Conservation (phyloP, 2,329 filamentous ascomycete genomes). For the Penicillium carneum region DNA sequence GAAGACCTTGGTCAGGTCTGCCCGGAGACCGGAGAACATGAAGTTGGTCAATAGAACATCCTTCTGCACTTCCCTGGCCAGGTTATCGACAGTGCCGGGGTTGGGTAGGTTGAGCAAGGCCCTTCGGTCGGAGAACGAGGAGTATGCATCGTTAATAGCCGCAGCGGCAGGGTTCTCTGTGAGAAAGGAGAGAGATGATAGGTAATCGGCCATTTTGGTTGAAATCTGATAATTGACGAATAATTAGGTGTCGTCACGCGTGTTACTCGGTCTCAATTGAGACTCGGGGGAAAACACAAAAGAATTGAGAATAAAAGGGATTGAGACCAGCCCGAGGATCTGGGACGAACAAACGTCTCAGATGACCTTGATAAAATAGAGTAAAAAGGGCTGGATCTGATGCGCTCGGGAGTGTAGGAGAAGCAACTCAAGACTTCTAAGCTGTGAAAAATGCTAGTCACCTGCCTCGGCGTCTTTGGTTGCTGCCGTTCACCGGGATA, state of each 20-base stretch:
- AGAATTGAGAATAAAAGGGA: slow-evolving; percentile 31
- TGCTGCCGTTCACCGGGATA: slow-evolving; percentile 35
- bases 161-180: slow-evolving; percentile 75
- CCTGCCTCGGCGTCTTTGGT: slow-evolving; percentile 42
- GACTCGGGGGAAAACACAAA: slow-evolving; percentile 33
- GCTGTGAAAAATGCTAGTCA: slow-evolving; percentile 48
- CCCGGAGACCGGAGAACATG: slow-evolving; percentile 94
- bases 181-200: slow-evolving; percentile 68
- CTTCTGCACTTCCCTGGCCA: slow-evolving; percentile 90
- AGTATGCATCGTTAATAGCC: slow-evolving; percentile 77
- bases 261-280: slow-evolving; percentile 34
- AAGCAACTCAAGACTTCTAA: slow-evolving; percentile 37
- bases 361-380: slow-evolving; percentile 22
- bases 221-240: slow-evolving; percentile 27
- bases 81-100: slow-evolving; percentile 88
- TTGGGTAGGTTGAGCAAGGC: slow-evolving; percentile 87
- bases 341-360: slow-evolving; percentile 35
- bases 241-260: slow-evolving; percentile 37
- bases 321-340: slow-evolving; percentile 43
- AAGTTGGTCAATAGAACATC: slow-evolving; percentile 96
- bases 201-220: slow-evolving; percentile 52
- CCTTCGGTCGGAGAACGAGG: slow-evolving; percentile 82
- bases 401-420: slow-evolving; percentile 36
- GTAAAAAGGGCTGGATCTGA: slow-evolving; percentile 32
- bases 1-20: slow-evolving; percentile 95